Base-by-base conservation (phyloP, 2,329 filamentous ascomycete genomes). In the Aspergillus melleus region DNA sequence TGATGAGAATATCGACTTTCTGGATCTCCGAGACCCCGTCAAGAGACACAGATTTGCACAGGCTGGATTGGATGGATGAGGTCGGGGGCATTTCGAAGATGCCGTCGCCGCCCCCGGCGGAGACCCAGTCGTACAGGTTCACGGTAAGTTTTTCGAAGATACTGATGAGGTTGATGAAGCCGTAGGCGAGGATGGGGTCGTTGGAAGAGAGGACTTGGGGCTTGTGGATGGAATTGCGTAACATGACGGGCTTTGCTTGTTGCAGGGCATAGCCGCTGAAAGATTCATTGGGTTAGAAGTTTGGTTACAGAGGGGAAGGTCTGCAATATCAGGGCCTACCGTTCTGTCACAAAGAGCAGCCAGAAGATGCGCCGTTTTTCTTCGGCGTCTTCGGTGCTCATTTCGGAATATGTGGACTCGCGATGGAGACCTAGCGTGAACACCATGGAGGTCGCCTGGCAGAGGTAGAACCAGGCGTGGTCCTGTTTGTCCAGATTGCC, bases 391-490 rank as follows among this genome's bases (percentile, higher is more conserved):
- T 84, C 74, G 4, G 77, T 75, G 14, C 58, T 66, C 36, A 72
- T 59, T 12, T 72, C 68, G 49, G 81, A 66, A 70, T 91, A 92
- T 2, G 73, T 75, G 2, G 72, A 67, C 63, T 81, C 79, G 11
- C 78, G 77, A 61, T 80, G 76, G 50, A 81, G 69, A 0, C 73
- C 73, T 30, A 81, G 67, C 1, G 75, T 74, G 54, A 79, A 77
- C 6, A 74, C 75, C 74, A 94, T 80, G 6, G 90, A 92, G 1
- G 87, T 88, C 6, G 89, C 89, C 74, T 95, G 90, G 26, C 90
- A 86, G 10, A 94, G 79, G 71, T 91, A 87, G 70, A 88, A 92
- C 90, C 90, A 94, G 1, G 90, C 90, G 72, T 88, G 87, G 63
- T 90, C 87, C 72, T 92, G 89, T 72, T 88, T 81, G 63, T 92